Base-by-base conservation (phyloP, 805 yeast species). In the Cyberlindnera amylophila region DNA sequence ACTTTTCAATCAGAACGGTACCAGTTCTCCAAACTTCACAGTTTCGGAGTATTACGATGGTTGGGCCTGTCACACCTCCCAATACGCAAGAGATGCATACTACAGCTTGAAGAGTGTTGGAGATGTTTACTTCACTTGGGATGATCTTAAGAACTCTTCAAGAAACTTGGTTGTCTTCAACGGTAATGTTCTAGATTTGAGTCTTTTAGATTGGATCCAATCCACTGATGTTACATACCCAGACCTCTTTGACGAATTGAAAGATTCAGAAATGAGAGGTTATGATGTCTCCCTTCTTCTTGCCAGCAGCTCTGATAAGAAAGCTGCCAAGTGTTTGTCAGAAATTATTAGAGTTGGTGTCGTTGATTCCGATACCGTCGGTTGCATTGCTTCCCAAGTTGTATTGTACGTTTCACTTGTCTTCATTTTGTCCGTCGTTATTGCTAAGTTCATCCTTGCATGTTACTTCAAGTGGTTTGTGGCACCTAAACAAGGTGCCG, bases 271-370 rank as follows among this genome's bases (percentile, higher is more conserved):
- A 8, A 67, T 83, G 62, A 68, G 70, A 47, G 98, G 98, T 11
- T 80, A 79, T 58, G 99, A 93, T 62, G 74, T 93, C 28, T 85
- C 96, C 0, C 57, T 83, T 37, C 72, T 87, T 16, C 71, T 87
- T 44, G 69, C 82, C 41, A 75, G 86, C 29, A 76, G 80, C 26
- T 71, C 79, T 27, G 77, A 74, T n/a, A 76, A 90, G 44, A 72
- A 75, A 55, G 77, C 80, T 4, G 96, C 93, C 6, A 77, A 81
- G 54, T 93, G 99, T 63, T 67, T 93, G 42, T 69, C 82, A 10
- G 98, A 93, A 63, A 85, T 88, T 41, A 71, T 86, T 39, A 87
- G 84, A 63, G 95, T 91, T 13, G 99, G 99, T 17, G 81, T 79
- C 37, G 77, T 93, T 32, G 98, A 93, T 59, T 79, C 90, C 2